A percentile compares a stretch with the other conserved stretches of the same genome.
phyloP scores from a whole-genome alignment of 2,329 filamentous ascomycete genomes.

The Colletotrichum karsti region DNA sequence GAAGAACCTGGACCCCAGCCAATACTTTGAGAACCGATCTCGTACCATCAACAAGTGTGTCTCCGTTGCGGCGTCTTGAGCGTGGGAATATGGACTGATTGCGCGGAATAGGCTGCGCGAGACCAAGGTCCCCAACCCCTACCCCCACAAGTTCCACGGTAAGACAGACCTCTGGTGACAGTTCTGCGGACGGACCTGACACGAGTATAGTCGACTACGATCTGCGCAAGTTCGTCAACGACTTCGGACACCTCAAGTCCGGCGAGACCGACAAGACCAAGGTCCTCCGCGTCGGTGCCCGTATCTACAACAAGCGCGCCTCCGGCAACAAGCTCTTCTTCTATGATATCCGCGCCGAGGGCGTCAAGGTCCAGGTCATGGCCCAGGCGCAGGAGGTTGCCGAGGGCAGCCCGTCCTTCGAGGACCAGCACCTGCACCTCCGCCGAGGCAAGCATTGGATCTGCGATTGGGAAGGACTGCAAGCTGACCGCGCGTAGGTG shows the following conservation, averaged over 20 bases:
- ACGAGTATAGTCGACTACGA: slow-evolving; percentile 80
- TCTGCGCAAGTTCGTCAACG: slow-evolving; percentile 79
- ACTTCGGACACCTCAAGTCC: slow-evolving; percentile 85
- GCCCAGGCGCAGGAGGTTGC: slow-evolving; percentile 84
- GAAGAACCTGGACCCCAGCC: slow-evolving; percentile 65
- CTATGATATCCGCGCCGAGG: slow-evolving; percentile 79
- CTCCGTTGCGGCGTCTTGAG: no score
- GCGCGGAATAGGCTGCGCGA: slow-evolving; percentile 61
- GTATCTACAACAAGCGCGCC: slow-evolving; percentile 88
- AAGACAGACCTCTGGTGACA: background rate
- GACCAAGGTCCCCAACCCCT: slow-evolving; percentile 80
- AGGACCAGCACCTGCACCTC: slow-evolving; percentile 88
- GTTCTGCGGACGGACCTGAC: slow-evolving; percentile 26
- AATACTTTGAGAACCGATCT: slow-evolving; percentile 96
- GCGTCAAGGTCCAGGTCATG: slow-evolving; percentile 85
- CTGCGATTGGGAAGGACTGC: background rate
- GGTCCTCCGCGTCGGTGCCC: slow-evolving; percentile 79
- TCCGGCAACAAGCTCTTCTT: slow-evolving; percentile 88
- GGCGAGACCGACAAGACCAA: slow-evolving; percentile 83
- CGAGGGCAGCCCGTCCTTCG: slow-evolving; percentile 74
- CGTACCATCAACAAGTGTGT: slow-evolving; percentile 74
- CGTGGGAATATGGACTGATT: slow-evolving; percentile 72
- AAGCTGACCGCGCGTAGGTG: slow-evolving; percentile 53
- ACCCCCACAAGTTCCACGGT: slow-evolving; percentile 77
- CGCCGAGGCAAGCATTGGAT: slow-evolving; percentile 64